Conservation (phyloP, 75 land plant genomes). For the Adiantum capillusveneris region DNA sequence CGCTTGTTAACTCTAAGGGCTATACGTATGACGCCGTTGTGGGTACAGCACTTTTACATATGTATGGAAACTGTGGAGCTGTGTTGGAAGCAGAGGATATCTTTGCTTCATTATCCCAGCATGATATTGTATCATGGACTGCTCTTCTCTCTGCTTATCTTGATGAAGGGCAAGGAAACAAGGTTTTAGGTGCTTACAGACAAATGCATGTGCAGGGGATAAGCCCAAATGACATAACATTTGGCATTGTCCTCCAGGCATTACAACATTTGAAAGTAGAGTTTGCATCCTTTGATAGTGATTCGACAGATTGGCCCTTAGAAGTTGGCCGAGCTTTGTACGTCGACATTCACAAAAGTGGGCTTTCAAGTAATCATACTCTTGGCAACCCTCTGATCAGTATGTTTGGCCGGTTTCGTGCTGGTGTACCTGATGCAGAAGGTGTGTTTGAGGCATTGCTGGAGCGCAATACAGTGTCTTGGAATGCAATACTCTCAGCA, state of each 20-base stretch:
- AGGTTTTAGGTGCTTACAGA: neutral
- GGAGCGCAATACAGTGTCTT: slow-evolving; percentile 29
- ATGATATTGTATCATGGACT: slow-evolving; percentile 5
- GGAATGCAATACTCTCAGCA: slow-evolving; percentile 38
- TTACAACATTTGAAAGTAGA: neutral
- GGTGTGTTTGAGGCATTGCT: slow-evolving; percentile 30
- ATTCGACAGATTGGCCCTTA: neutral
- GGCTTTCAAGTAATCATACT: slow-evolving; percentile 19
- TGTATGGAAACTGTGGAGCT: slow-evolving; percentile 8
- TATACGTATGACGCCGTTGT: neutral
- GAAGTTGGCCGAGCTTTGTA: slow-evolving; percentile 21
- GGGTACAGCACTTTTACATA: neutral
- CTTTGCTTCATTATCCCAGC: neutral
- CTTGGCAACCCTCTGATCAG: slow-evolving; percentile 26
- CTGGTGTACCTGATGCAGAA: slow-evolving; percentile 12
- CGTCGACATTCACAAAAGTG: slow-evolving; percentile 16
- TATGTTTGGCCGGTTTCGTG: slow-evolving; percentile 26
- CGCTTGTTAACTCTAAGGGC: neutral
- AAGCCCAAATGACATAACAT: neutral
- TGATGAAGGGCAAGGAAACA: neutral
- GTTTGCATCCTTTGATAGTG: neutral
- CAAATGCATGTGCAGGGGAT: neutral
- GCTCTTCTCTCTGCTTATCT: slow-evolving; percentile 5
- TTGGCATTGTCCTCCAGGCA: neutral
- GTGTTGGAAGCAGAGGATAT: slow-evolving; percentile 2